Conservation (phyloP, 495 filamentous ascomycete species). For the Hyphodiscus hymeniophilus region DNA sequence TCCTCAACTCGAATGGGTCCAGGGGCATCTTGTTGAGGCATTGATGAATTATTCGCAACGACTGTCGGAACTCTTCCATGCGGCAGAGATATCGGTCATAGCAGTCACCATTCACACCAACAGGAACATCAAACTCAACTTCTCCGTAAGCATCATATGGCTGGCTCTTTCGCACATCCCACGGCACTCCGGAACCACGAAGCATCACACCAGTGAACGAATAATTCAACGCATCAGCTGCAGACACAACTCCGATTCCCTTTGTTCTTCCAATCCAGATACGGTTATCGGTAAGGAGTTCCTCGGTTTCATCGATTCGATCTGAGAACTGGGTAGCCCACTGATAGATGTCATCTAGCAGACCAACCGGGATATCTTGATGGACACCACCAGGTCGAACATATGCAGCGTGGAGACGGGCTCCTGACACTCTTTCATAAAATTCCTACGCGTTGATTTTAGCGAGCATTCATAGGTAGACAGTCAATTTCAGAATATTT, state of each 20-base stretch:
- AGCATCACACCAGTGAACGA: conserved; percentile 97
- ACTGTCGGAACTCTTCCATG: conserved; percentile 99
- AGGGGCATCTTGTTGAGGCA: conserved; percentile 98
- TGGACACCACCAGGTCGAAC: conserved; percentile 95
- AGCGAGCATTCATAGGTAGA: conserved; percentile 15
- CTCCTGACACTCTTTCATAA: conserved; percentile 97
- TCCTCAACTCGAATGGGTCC: conserved; percentile 93
- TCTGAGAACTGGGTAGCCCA: conserved; percentile 99
- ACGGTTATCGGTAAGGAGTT: conserved; percentile 97
- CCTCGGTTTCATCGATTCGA: conserved; percentile 98
- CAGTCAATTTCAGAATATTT: conserved; percentile 21
- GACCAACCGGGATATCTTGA: conserved; percentile 88
- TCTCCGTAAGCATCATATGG: conserved; percentile 97
- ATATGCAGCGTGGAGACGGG: conserved; percentile 96
- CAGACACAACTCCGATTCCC: conserved; percentile 84
- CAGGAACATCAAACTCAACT: conserved; percentile 97
- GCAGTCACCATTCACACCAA: conserved; percentile 95
- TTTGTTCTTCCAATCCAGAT: conserved; percentile 95
- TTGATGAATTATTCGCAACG: conserved; percentile 95
- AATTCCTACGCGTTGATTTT: conserved; percentile 68
- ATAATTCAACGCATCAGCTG: conserved; percentile 89
- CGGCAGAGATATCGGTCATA: conserved; percentile 98
- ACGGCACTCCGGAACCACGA: conserved; percentile 92
- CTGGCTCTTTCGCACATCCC: conserved; percentile 91
- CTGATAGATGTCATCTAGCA: conserved; percentile 98